A percentile compares a stretch with the other conserved stretches of the same genome.
These are phyloP conservation scores for Alnus glutinosa DNA, from an alignment of 306 rosid genomes.

Conservation along the genomic window DNA sequence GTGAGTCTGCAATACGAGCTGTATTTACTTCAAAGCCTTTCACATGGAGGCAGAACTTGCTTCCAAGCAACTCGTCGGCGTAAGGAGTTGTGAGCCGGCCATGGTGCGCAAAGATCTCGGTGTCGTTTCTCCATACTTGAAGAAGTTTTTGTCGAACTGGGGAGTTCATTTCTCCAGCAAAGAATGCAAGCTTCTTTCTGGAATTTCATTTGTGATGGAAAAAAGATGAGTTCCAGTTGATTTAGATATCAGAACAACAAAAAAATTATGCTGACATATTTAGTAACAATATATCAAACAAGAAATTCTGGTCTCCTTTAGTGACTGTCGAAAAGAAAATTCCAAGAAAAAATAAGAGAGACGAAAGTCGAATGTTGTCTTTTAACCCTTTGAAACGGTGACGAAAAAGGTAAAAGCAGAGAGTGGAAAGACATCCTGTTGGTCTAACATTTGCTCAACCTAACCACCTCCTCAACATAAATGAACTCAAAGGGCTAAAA, in stretches of 20 bases:
- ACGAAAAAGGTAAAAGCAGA: not conserved
- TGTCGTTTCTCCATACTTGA: slow-evolving; percentile 64
- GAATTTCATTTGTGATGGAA: not conserved
- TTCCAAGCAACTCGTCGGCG: slow-evolving; percentile 66
- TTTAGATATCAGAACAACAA: slow-evolving; percentile 9
- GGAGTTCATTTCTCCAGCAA: slow-evolving; percentile 80
- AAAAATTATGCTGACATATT: not conserved
- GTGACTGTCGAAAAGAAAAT: not conserved
- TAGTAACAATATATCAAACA: not conserved
- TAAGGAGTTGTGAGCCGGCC: slow-evolving; percentile 80
- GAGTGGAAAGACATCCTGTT: not conserved
- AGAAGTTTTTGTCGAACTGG: slow-evolving; percentile 50
- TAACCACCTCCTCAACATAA: not conserved
- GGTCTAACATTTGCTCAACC: not conserved
- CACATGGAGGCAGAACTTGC: slow-evolving; percentile 89
- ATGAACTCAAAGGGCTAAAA: not conserved
- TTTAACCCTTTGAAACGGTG: not conserved
- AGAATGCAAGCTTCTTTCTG: slow-evolving; percentile 80
- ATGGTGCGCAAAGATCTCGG: slow-evolving; percentile 68
- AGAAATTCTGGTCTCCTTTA: not conserved
- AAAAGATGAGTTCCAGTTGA: slow-evolving; percentile 11
- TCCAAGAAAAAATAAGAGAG: not conserved
- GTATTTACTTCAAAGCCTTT: slow-evolving; percentile 92
- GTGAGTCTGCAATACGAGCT: slow-evolving; percentile 72
- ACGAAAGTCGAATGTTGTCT: not conserved